Percentiles rank a stretch among this genome's conserved stretches.
These are phyloP conservation scores for Colletotrichum sidae DNA, from an alignment of 2,329 filamentous ascomycete genomes.

Conservation along the genomic window DNA sequence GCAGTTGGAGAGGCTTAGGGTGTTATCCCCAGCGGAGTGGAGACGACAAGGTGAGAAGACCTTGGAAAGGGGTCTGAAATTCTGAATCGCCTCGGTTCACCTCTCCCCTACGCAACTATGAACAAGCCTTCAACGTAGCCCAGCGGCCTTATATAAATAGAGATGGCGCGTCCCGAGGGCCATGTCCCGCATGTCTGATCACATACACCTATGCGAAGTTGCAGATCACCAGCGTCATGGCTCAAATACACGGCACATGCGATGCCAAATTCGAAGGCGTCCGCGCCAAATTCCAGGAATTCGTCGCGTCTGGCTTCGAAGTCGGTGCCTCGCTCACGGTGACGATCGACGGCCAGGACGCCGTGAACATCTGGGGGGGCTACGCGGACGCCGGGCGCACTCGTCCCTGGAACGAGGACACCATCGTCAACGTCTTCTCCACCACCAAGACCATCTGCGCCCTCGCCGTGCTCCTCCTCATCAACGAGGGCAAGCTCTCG, in stretches of 20 bases:
- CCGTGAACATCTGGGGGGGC: conserved; percentile 59
- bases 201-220: not conserved
- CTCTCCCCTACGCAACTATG: too few relatives aligned
- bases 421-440: conserved; percentile 54
- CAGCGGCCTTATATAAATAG: too few relatives aligned
- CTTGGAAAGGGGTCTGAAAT: too few relatives aligned
- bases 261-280: conserved; percentile 51
- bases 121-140: too few relatives aligned
- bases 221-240: conserved; percentile 30
- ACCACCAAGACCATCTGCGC: conserved; percentile 52
- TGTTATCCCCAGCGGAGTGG: too few relatives aligned
- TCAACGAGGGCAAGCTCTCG: conserved; percentile 52
- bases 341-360: conserved; percentile 52
- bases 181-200: too few relatives aligned
- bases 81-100: too few relatives aligned
- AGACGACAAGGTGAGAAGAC: too few relatives aligned
- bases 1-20: too few relatives aligned
- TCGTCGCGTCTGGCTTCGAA: conserved; percentile 52
- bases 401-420: conserved; percentile 52
- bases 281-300: conserved; percentile 47
- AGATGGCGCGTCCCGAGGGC: too few relatives aligned
- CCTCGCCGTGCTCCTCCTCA: conserved; percentile 52
- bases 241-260: conserved; percentile 48
- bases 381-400: conserved; percentile 45
- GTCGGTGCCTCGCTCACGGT: conserved; percentile 58